These are phyloP conservation scores for Plasmodium coatneyi DNA, from an alignment of 169 alveolate genomes.

Conservation along the genomic window DNA sequence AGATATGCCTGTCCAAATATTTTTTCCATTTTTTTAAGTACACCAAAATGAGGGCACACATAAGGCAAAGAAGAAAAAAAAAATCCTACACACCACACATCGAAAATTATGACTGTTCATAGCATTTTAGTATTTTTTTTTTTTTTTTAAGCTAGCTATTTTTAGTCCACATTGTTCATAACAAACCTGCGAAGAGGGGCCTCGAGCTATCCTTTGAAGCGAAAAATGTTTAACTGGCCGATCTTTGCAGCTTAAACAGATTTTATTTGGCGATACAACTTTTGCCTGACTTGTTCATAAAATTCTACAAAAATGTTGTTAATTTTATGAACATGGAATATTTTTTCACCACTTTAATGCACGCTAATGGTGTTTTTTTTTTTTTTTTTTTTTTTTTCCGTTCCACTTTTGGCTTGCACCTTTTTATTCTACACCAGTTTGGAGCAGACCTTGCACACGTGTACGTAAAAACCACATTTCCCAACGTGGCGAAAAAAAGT, in stretches of 20 bases:
- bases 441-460: conserved; percentile 42
- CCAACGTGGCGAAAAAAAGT: background rate
- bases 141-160: background rate
- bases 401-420: background rate
- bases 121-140: background rate
- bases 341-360: background rate
- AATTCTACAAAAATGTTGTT: conserved; percentile 56
- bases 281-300: conserved; percentile 33
- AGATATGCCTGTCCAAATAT: background rate
- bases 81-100: background rate
- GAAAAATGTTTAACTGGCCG: background rate
- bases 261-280: background rate
- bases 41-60: background rate
- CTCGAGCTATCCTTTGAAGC: background rate
- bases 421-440: background rate
- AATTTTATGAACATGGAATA: conserved; percentile 54
- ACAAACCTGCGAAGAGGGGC: background rate
- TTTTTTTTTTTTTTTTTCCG: conserved; percentile 17
- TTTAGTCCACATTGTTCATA: background rate
- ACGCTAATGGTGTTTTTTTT: background rate
- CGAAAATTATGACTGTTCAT: background rate
- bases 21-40: background rate
- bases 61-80: background rate
- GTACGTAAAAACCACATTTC: background rate
- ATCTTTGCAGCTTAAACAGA: background rate